Evolutionary conservation across 352 stramenopile species (phyloP), one percentile per base, ranked within the genome.

Genomic region (Phytophthora pistaciae): DNA sequence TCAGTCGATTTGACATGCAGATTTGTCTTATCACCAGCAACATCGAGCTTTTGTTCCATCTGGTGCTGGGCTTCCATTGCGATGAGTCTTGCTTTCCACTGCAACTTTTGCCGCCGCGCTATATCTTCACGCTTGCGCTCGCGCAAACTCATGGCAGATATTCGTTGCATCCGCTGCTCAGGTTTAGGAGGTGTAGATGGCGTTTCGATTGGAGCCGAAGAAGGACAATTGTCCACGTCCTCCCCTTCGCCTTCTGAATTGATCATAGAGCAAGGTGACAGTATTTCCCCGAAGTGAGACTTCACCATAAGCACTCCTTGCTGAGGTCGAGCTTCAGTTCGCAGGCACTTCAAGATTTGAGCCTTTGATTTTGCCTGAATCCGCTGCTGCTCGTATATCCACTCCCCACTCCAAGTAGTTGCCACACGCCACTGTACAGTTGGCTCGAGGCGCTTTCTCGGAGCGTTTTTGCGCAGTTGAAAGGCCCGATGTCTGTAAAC

Each of bases 341-440:
- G 72, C 46, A 92, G 38, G 13, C 48, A 70, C 56, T 88, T 88
- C 31, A 81, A 60, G 3, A 91, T 63, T 14, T 64, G 33, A 1
- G 57, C 31, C 57, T 91, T 92, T 29, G 71, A 80, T 25, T 70
- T 64, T 18, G 64, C 56, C 3, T 61, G 42, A 14, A 88, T 70
- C n/a, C 55, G 66, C 11, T 60, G 38, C 53, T 92, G 84, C 7
- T 78, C 68, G 33, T 86, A 91, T 9, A 90, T 57, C 84, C 84
- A 92, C 54, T 91, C 82, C 8, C 84, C 84, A 46, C 82, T 87
- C 82, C 84, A 92, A 13, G 84, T 88, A 20, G 77, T 79, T 5
- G 70, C 80, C 36, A 92, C 74, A 44, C 60, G 68, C 84, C 84
- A 92, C 38, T 79, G 64, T 25, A 85, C 60, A 27, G 59, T 20